phyloP scores from a whole-genome alignment of 352 stramenopile genomes.

The Phytophthora chlamydospora region DNA sequence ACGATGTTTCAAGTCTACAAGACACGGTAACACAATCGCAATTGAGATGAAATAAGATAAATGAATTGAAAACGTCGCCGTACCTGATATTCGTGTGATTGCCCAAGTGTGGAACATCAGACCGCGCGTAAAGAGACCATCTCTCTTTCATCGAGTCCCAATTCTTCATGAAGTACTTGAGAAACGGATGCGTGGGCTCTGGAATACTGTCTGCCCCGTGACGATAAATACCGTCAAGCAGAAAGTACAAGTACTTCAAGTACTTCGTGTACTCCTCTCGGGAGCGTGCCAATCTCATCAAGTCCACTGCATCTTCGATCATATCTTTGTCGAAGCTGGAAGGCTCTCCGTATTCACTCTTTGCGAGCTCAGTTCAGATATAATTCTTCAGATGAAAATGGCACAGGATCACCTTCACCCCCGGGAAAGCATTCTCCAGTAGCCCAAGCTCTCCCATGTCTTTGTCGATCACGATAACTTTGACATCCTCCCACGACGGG shows the following conservation, averaged over 20 bases:
- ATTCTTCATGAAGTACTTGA: constrained; percentile 11
- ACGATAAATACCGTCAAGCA: background rate
- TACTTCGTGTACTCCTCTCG: constrained; percentile 2
- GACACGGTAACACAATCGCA: too few species aligned
- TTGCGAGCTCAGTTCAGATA: background rate
- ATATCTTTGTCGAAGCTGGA: constrained; percentile 7
- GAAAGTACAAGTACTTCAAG: background rate
- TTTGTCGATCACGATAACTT: constrained; percentile 2
- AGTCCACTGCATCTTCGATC: constrained; percentile 3
- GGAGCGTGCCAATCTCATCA: background rate
- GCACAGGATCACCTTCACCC: constrained; percentile 4
- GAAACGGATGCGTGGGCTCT: constrained; percentile 8
- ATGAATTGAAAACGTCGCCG: background rate
- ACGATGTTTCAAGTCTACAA: too few species aligned
- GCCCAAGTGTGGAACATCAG: background rate
- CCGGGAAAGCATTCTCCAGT: background rate
- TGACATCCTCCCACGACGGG: background rate
- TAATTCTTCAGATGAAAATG: constrained; percentile 9
- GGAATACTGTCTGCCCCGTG: background rate
- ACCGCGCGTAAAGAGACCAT: constrained; percentile 6
- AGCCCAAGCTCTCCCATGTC: constrained; percentile 1
- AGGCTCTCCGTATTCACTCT: constrained; percentile 1
- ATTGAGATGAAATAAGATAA: background rate
- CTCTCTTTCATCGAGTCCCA: constrained; percentile 14
- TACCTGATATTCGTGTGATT: constrained; percentile 8